Evolutionary conservation across 2,329 filamentous ascomycete genomes (phyloP).

Genomic region (Cadophora sp.): DNA sequence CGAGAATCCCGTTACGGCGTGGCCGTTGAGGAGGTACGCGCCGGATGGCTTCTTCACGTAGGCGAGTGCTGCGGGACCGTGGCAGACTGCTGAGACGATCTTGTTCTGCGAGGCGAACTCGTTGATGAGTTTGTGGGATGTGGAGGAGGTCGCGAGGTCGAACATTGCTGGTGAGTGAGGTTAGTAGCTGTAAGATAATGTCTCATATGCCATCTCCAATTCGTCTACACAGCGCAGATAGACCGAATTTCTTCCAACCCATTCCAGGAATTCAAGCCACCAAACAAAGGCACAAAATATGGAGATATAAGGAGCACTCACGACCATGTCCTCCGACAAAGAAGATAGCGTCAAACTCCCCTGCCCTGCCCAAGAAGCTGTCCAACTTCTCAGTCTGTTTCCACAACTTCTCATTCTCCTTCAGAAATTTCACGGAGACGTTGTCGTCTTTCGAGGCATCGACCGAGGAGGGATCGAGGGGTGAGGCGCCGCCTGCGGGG

Average conservation of each 20-base stretch:
- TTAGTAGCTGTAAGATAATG: neutral
- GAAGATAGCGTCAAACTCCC: slow-evolving; percentile 62
- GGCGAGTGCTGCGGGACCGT: slow-evolving; percentile 68
- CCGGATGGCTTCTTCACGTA: slow-evolving; percentile 61
- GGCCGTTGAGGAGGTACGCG: slow-evolving; percentile 59
- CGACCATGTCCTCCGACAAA: slow-evolving; percentile 65
- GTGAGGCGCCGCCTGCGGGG: slow-evolving; percentile 51
- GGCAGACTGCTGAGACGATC: slow-evolving; percentile 71
- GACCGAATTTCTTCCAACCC: too few relatives aligned
- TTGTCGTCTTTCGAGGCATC: slow-evolving; percentile 50
- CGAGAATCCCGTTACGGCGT: slow-evolving; percentile 64
- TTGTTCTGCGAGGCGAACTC: slow-evolving; percentile 69
- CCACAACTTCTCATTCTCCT: slow-evolving; percentile 56
- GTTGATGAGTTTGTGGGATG: slow-evolving; percentile 64
- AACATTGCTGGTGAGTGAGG: slow-evolving; percentile 38
- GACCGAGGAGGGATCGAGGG: slow-evolving; percentile 53
- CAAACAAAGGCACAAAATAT: neutral
- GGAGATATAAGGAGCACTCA: slow-evolving; percentile 42
- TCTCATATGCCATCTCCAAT: too few relatives aligned
- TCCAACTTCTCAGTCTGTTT: slow-evolving; percentile 58
- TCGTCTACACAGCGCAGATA: too few relatives aligned
- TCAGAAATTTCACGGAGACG: slow-evolving; percentile 49
- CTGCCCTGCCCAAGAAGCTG: slow-evolving; percentile 53
- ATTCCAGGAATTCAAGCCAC: neutral
- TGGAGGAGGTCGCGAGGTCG: slow-evolving; percentile 56